phyloP scores from a whole-genome alignment of 2,329 filamentous ascomycete species.

The Tothia fuscella region DNA sequence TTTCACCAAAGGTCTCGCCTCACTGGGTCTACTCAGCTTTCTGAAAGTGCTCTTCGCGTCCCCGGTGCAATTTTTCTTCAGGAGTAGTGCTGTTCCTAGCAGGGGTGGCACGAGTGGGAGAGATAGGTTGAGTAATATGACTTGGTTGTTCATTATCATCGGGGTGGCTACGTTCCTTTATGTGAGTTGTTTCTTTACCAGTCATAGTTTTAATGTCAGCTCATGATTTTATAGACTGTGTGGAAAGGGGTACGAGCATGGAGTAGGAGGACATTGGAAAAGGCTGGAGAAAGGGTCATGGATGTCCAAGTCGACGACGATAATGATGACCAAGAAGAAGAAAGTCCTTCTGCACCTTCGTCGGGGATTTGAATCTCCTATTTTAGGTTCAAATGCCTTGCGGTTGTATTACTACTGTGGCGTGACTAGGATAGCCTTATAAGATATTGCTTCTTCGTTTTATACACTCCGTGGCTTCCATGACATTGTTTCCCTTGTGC shows the following conservation, averaged over 20 bases:
- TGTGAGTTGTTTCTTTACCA: conserved; percentile 39
- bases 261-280: conserved; percentile 61
- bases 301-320: conserved; percentile 62
- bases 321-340: conserved; percentile 38
- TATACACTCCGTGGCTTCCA: too few species aligned
- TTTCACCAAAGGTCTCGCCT: conserved; percentile 82
- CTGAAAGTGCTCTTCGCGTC: conserved; percentile 66
- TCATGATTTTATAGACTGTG: conserved; percentile 45
- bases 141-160: conserved; percentile 65
- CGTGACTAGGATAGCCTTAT: too few species aligned
- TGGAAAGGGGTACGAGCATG: conserved; percentile 71
- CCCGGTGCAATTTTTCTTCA: conserved; percentile 65
- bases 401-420: too few species aligned
- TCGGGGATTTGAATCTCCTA: too few species aligned
- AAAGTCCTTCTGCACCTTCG: too few species aligned
- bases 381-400: too few species aligned
- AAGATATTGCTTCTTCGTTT: too few species aligned
- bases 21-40: conserved; percentile 75
- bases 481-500: too few species aligned
- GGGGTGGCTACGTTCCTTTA: conserved; percentile 69
- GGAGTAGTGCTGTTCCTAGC: conserved; percentile 49
- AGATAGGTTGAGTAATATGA: conserved; percentile 66
- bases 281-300: conserved; percentile 66
- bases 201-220: neutral
- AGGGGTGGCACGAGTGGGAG: conserved; percentile 51